Evolutionary conservation across 371 early-diverging fungal genomes (phyloP).

Genomic region (Zancudomyces culisetae): DNA sequence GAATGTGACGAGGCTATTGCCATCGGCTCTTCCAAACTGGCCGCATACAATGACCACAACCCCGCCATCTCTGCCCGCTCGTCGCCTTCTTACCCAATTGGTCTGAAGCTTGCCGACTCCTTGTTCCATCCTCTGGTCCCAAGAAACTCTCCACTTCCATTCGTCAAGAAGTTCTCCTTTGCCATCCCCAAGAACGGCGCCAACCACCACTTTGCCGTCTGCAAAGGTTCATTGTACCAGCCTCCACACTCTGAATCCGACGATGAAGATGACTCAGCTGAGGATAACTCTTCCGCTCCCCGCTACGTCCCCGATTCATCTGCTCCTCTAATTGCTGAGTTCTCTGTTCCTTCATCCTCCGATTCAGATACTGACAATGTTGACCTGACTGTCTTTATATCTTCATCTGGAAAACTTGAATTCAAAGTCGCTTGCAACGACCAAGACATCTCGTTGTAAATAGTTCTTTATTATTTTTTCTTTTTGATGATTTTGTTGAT

Average conservation of each 20-base stretch:
- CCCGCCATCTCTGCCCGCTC: constrained; percentile 33
- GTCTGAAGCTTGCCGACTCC: constrained; percentile 49
- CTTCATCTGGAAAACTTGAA: too few relatives aligned
- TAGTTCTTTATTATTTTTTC: too few relatives aligned
- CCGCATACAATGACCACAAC: constrained; percentile 27
- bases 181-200: constrained; percentile 43
- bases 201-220: constrained; percentile 59
- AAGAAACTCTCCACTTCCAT: constrained; percentile 68
- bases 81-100: constrained; percentile 36
- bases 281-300: constrained; percentile 12
- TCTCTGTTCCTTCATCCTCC: too few relatives aligned
- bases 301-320: constrained; percentile 19
- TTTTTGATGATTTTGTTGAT: too few relatives aligned
- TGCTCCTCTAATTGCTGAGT: too few relatives aligned
- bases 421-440: too few relatives aligned
- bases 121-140: constrained; percentile 58
- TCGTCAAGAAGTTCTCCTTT: constrained; percentile 53
- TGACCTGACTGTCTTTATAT: too few relatives aligned
- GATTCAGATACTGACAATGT: too few relatives aligned
- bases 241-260: constrained; percentile 12
- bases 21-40: constrained; percentile 96
- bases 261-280: constrained; percentile 9
- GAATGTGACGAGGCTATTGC: constrained; percentile 95
- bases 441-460: too few relatives aligned
- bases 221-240: constrained; percentile 31